Evolutionary conservation across 1,284 basidiomycete genomes (phyloP).

Genomic region (Pseudozyma pruni): DNA sequence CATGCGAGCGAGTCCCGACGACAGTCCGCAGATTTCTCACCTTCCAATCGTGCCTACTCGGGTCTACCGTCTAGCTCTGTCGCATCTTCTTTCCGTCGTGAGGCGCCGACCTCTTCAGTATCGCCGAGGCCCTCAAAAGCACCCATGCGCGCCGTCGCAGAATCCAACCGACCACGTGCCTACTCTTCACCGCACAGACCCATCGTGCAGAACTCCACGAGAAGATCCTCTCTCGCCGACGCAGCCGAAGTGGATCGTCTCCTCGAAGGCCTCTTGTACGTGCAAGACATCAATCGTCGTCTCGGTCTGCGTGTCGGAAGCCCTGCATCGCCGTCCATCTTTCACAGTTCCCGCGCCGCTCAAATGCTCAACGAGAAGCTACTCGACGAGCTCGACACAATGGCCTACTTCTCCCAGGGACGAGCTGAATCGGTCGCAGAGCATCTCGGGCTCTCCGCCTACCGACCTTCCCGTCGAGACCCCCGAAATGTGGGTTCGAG

Average conservation of each 20-base stretch:
- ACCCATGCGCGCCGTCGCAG: constrained; percentile 3
- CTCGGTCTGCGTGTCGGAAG: constrained; percentile 18
- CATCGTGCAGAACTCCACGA: constrained; percentile 5
- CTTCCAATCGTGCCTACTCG: neutral
- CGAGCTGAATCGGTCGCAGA: constrained; percentile 31
- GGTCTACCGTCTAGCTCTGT: neutral
- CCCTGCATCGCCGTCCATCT: constrained; percentile 25
- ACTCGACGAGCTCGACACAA: constrained; percentile 30
- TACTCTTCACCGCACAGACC: constrained; percentile 28
- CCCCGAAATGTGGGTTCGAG: neutral
- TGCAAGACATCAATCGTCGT: constrained; percentile 43
- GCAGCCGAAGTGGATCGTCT: constrained; percentile 28
- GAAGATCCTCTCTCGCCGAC: constrained; percentile 24
- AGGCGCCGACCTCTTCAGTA: neutral
- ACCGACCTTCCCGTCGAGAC: neutral
- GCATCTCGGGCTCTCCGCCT: constrained; percentile 18
- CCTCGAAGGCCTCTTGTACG: constrained; percentile 31
- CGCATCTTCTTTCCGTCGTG: neutral
- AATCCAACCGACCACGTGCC: constrained; percentile 24
- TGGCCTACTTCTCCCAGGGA: constrained; percentile 29
- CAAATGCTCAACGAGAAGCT: constrained; percentile 19
- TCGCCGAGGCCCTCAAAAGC: constrained; percentile 1
- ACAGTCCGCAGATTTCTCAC: neutral
- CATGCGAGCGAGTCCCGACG: neutral
- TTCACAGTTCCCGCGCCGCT: constrained; percentile 17